phyloP scores from a whole-genome alignment of 345 rosid species.

The Salix caprea region DNA sequence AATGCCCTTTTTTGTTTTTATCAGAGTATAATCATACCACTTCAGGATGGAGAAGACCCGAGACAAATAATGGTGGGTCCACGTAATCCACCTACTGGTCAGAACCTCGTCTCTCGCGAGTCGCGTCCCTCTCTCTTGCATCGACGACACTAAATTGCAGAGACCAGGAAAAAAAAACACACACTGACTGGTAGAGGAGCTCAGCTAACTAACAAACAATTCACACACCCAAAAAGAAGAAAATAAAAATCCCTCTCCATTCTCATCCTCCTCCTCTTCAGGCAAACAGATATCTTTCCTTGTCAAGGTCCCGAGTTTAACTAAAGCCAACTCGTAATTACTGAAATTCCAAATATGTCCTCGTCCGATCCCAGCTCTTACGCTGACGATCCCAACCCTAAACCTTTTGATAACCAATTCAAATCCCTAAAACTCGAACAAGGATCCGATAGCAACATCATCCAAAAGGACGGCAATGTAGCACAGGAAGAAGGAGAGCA shows the following conservation, averaged over 20 bases:
- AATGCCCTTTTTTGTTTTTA: no score
- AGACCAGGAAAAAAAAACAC: background rate
- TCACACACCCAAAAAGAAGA: background rate
- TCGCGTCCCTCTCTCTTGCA: background rate
- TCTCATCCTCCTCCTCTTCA: background rate
- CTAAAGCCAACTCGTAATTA: background rate
- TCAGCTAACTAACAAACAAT: background rate
- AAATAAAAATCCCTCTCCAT: background rate
- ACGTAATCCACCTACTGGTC: background rate
- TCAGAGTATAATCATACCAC: no score
- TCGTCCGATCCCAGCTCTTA: conserved; percentile 9
- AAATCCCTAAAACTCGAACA: conserved; percentile 7
- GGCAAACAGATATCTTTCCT: background rate
- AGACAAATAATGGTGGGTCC: background rate
- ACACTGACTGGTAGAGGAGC: background rate
- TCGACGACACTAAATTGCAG: background rate
- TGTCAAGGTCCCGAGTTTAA: background rate
- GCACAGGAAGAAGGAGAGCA: background rate
- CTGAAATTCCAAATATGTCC: conserved; percentile 11
- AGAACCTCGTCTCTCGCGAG: background rate
- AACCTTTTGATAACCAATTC: conserved; percentile 14
- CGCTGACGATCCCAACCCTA: conserved; percentile 13
- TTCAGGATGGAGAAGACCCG: background rate
- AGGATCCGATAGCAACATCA: background rate
- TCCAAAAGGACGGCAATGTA: background rate